Percentiles rank a stretch among this genome's conserved stretches.
Evolutionary conservation across 2,329 filamentous ascomycete genomes (phyloP).

Genomic region (Cordyceps javanica): DNA sequence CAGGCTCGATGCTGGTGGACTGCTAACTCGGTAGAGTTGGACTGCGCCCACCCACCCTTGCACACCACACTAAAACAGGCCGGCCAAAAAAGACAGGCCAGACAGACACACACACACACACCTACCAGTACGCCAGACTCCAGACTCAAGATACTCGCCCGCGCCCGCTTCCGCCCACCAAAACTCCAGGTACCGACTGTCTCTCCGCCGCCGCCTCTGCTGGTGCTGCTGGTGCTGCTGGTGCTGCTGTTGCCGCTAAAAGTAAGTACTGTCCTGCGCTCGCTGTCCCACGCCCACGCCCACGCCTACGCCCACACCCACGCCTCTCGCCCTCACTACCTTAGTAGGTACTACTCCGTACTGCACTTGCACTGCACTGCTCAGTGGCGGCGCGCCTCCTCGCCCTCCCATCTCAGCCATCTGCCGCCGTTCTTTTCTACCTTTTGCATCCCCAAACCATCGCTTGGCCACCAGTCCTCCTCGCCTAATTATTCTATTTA

Average conservation of each 20-base stretch:
- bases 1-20: not conserved
- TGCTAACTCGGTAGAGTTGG: not conserved
- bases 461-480: not conserved
- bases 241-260: not conserved
- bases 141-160: not conserved
- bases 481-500: not conserved
- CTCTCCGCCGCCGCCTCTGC: not conserved
- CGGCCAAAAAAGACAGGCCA: too few species aligned
- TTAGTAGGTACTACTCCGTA: not conserved
- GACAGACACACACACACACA: not conserved
- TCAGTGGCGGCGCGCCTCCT: slow-evolving; percentile 5
- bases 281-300: too few species aligned
- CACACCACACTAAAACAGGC: not conserved
- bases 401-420: not conserved
- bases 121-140: not conserved
- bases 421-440: slow-evolving; percentile 8
- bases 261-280: too few species aligned
- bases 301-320: not conserved
- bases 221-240: too few species aligned
- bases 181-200: not conserved
- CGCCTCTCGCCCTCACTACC: not conserved
- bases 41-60: slow-evolving; percentile 1
- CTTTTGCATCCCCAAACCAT: slow-evolving; percentile 1
- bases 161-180: not conserved
- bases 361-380: too few species aligned